Base-by-base conservation (phyloP, 176 grass and related monocot genomes). In the Aechmea fasciata region DNA sequence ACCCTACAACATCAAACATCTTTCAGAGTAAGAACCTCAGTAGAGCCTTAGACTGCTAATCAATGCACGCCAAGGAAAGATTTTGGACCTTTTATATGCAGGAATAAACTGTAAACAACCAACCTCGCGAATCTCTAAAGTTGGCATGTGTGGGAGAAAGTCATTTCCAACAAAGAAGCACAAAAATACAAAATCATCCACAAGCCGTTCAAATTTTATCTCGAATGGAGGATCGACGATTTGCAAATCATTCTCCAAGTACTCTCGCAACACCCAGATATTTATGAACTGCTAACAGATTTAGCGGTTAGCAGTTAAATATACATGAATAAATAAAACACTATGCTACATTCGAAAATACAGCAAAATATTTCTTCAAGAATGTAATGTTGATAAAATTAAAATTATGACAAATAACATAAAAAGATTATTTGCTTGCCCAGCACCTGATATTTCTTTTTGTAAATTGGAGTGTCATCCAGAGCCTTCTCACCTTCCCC, bases 131-230 rank as follows among this genome's bases (percentile, higher is more conserved):
- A 97, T 97, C 66, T 97, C 94, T 76, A 97, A 83, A 67, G 87
- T 99, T 0, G 94, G 89, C 89, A 99, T 99, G 80, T 99, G 94
- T 63, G 94, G 94, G 6, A 90, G 84, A 70, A 99, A 99, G 72
- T 99, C 94, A 77, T 99, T 99, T 25, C 89, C 94, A 85, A 99
- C 94, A 85, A 99, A 97, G 77, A 97, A 97, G 65, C 94, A 97
- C 52, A 99, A 71, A 78, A 99, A 99, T 18, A 99, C 89, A 82
- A 97, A 99, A 93, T 99, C 94, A 85, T 93, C 89, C 53, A 99
- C 47, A 52, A 93, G 78, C 13, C 94, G 89, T 74, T 99, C 94
- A 78, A 99, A 78, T 72, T 92, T 93, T 75, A 87, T 91, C 82
- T 87, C 81, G 71, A 99, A 99, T 26, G 94, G 94, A 41, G 94